Conservation (phyloP, 1,139 yeast species). For the Diutina ranongensis region DNA sequence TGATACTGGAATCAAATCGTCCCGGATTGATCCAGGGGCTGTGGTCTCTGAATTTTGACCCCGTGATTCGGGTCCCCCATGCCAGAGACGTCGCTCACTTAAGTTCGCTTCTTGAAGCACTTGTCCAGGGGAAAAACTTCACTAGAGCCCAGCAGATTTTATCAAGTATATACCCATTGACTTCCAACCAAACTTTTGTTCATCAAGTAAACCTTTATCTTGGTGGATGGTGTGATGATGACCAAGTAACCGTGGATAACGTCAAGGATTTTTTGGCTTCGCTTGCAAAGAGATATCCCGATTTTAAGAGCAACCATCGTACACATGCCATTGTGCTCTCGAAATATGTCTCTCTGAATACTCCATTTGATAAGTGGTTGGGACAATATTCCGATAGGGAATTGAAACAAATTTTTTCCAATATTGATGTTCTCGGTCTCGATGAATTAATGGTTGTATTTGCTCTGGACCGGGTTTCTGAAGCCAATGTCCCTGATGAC, state of each 20-base stretch:
- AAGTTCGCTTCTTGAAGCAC: slow-evolving; percentile 74
- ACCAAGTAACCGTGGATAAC: slow-evolving; percentile 15
- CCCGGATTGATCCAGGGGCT: not conserved
- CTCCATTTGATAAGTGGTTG: not conserved
- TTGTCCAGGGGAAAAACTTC: slow-evolving; percentile 55
- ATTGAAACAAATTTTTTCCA: slow-evolving; percentile 33
- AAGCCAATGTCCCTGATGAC: slow-evolving; percentile 24
- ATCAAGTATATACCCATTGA: slow-evolving; percentile 38
- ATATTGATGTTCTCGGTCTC: slow-evolving; percentile 61
- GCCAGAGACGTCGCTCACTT: slow-evolving; percentile 53
- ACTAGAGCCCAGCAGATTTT: slow-evolving; percentile 64
- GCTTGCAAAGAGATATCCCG: slow-evolving; percentile 17
- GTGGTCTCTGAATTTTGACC: slow-evolving; percentile 32
- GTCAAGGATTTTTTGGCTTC: slow-evolving; percentile 20
- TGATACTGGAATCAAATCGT: no score
- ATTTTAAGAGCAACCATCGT: slow-evolving; percentile 26
- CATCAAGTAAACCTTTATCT: slow-evolving; percentile 27
- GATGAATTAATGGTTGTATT: slow-evolving; percentile 40
- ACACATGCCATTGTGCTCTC: slow-evolving; percentile 32
- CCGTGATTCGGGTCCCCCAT: slow-evolving; percentile 33
- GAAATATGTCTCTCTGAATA: slow-evolving; percentile 7
- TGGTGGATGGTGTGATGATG: slow-evolving; percentile 23
- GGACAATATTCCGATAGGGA: not conserved
- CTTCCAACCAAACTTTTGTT: slow-evolving; percentile 21
- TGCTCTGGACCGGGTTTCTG: slow-evolving; percentile 15